Evolutionary conservation across 257 asterid genomes (phyloP).

Genomic region (Forsythia suspensa): DNA sequence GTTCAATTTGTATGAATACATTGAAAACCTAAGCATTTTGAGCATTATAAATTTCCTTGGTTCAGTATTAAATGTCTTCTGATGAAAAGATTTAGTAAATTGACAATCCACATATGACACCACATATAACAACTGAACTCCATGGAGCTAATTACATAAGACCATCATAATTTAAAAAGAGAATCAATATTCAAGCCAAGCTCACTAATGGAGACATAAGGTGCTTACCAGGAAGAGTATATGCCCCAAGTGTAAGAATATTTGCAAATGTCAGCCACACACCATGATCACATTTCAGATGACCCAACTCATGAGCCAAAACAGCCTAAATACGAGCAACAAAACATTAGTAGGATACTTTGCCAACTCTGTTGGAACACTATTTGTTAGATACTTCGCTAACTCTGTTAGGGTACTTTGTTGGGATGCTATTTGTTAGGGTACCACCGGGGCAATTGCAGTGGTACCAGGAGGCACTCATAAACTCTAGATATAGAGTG

Average conservation of each 20-base stretch:
- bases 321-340: slow-evolving; percentile 57
- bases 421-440: not conserved
- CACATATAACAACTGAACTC: not conserved
- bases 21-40: not conserved
- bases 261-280: slow-evolving; percentile 92
- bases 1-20: not conserved
- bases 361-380: not conserved
- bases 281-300: slow-evolving; percentile 95
- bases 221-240: slow-evolving; percentile 69
- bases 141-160: not conserved
- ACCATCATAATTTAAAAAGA: not conserved
- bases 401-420: not conserved
- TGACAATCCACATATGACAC: not conserved
- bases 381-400: not conserved
- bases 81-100: not conserved
- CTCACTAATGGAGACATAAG: slow-evolving; percentile 2
- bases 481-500: not conserved
- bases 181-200: slow-evolving; percentile 15
- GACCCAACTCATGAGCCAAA: slow-evolving; percentile 95
- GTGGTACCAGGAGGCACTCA: not conserved
- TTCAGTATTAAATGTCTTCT: not conserved
- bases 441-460: not conserved
- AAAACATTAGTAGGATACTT: slow-evolving; percentile 3
- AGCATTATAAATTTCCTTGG: not conserved
- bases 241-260: slow-evolving; percentile 88